Percentiles rank a stretch among this genome's conserved stretches.
These are phyloP conservation scores for Byssochlamys sp. DNA, from an alignment of 2,329 filamentous ascomycete genomes.

Conservation along the genomic window DNA sequence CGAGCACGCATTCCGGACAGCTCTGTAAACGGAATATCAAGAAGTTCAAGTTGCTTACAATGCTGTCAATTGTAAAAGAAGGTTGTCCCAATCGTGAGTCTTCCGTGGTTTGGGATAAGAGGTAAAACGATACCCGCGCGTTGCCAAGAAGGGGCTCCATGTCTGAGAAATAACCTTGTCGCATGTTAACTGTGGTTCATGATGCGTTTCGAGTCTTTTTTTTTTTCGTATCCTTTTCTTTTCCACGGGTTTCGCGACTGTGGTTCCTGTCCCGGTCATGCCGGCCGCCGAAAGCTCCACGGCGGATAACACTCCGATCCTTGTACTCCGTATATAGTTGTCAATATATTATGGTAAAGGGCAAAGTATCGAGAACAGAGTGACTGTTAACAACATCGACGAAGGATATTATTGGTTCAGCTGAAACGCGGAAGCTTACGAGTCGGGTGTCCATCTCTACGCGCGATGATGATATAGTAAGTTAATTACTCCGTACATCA, in stretches of 20 bases:
- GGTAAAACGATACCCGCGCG: neutral
- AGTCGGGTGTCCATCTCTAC: neutral
- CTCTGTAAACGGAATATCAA: neutral
- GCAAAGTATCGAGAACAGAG: neutral
- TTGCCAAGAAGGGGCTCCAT: neutral
- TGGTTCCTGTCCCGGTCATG: neutral
- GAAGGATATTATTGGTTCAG: neutral
- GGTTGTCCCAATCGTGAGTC: neutral
- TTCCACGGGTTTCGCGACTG: neutral
- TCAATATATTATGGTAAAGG: neutral
- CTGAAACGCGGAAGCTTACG: neutral
- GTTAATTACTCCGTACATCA: too few species aligned
- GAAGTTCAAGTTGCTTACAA: neutral
- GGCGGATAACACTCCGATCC: neutral
- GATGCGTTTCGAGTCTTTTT: neutral
- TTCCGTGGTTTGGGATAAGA: neutral
- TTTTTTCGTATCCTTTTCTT: neutral
- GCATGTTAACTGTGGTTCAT: neutral
- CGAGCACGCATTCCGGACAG: neutral
- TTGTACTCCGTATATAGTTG: neutral
- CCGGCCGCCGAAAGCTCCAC: neutral
- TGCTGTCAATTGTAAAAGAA: neutral
- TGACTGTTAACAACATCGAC: neutral
- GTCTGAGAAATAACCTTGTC: too few species aligned
- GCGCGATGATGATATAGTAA: neutral